Evolutionary conservation across 2,329 filamentous ascomycete genomes (phyloP), one percentile per base, ranked within the genome.

Genomic region (Sarocladium oryzae): DNA sequence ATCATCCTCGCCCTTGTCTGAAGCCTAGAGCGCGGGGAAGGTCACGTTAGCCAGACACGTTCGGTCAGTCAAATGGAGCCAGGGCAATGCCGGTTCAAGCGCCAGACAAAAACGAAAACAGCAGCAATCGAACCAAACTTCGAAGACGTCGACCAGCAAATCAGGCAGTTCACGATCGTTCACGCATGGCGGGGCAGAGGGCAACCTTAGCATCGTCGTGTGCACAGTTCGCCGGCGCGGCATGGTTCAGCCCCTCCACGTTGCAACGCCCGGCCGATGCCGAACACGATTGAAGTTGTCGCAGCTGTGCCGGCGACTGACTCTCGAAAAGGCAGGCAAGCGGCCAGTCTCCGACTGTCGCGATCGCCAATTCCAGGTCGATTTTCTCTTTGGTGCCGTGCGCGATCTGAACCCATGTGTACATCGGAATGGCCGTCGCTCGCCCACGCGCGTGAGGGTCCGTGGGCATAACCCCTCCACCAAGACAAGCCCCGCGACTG

Each of bases 1-100:
- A 58, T 95, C 90, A 88, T 97, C 91, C 74, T 89, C 85, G 72
- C 91, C 91, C 67, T 84, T 84, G 68, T 86, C 85, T 64, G 93
- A 99, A 73, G 84, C 78, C 93, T 97, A 66, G 53, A 58, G 43
- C 55, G 38, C 36, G 41, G 49, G 49, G 10, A 51, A 51, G 49
- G 41, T 38, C 30, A 16, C 28, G 58, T 66, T 58, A 68, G 66
- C 60, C 49, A 33, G 4, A 11, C 4, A 23, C 33, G n/a, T 10
- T 48, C 23, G 4, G 15, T 9, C 35, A 21, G 37, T 41, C 18
- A 20, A 23, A 23, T 8, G 23, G 37, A 41, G 11, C 5, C 37
- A 20, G 18, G 9, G 37, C 37, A 41, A 41, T 41, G 20, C 18
- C 37, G 16, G 33, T 24, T 20, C 9, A 23, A 20, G 37, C 16